phyloP scores from a whole-genome alignment of 2,329 filamentous ascomycete genomes.

The Pezizomycotina sp. region DNA sequence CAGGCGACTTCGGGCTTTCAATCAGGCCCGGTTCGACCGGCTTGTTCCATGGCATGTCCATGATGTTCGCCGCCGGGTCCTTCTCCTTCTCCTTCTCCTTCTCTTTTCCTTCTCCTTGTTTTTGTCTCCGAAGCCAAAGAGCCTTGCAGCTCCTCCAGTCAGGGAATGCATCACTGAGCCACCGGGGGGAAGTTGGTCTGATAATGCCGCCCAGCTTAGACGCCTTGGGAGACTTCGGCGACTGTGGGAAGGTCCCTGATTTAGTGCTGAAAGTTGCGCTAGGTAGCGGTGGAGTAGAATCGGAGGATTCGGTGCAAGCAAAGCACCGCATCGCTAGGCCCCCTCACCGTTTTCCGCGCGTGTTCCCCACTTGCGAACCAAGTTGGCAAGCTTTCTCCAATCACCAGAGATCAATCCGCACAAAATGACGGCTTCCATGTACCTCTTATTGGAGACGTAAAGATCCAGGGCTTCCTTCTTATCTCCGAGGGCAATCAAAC shows the following conservation, averaged over 20 bases:
- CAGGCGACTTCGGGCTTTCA: constrained; percentile 7
- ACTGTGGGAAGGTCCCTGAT: too few species aligned
- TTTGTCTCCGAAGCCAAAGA: constrained; percentile 18
- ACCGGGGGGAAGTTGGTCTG: too few species aligned
- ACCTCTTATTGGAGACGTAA: constrained; percentile 78
- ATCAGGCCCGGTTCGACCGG: too few species aligned
- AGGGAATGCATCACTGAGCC: too few species aligned
- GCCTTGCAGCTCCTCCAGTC: constrained; percentile 11
- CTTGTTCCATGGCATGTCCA: constrained; percentile 19
- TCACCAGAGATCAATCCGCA: constrained; percentile 74
- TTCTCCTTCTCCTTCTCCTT: too few species aligned
- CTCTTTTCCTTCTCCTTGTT: constrained; percentile 15
- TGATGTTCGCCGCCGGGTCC: constrained; percentile 18
- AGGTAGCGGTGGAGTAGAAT: too few species aligned
- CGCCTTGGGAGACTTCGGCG: too few species aligned
- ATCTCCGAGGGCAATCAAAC: constrained; percentile 83
- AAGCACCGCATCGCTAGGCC: constrained; percentile 46
- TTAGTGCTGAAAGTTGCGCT: too few species aligned
- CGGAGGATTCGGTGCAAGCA: constrained; percentile 14
- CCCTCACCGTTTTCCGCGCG: constrained; percentile 73
- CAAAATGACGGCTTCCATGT: constrained; percentile 82
- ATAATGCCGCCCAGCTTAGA: too few species aligned
- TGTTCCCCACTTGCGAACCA: constrained; percentile 90
- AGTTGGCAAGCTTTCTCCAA: constrained; percentile 77
- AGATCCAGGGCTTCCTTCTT: constrained; percentile 90